These are phyloP conservation scores for Lentinus brumalis DNA, from an alignment of 768 basidiomycete species.

Conservation along the genomic window DNA sequence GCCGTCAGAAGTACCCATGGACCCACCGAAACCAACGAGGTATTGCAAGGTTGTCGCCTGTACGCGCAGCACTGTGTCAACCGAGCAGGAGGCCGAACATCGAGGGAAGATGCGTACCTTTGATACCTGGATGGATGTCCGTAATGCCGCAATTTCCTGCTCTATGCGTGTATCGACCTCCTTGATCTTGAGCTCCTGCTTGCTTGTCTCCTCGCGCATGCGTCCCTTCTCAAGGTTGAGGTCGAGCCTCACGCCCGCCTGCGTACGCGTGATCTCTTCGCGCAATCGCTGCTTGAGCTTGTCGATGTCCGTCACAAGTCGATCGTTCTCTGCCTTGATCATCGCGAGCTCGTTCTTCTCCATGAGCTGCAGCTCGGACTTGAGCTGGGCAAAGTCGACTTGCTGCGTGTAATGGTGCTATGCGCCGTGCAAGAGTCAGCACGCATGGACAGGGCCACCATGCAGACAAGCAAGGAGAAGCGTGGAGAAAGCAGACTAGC, in stretches of 20 bases:
- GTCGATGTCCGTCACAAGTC: slow-evolving; percentile 89
- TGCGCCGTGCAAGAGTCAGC: neutral
- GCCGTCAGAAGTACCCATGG: neutral
- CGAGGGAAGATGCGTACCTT: slow-evolving; percentile 52
- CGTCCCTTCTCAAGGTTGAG: slow-evolving; percentile 96
- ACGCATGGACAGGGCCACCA: neutral
- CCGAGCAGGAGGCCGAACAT: neutral
- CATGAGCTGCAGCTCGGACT: slow-evolving; percentile 93
- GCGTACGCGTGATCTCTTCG: slow-evolving; percentile 89
- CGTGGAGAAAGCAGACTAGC: too few relatives aligned
- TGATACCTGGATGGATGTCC: slow-evolving; percentile 82
- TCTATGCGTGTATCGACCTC: slow-evolving; percentile 98
- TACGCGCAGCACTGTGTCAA: neutral
- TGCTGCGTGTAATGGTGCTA: slow-evolving; percentile 93
- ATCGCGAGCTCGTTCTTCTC: slow-evolving; percentile 96
- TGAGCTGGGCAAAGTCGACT: slow-evolving; percentile 95
- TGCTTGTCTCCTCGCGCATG: slow-evolving; percentile 89
- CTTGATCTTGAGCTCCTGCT: slow-evolving; percentile 94
- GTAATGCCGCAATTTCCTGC: slow-evolving; percentile 86
- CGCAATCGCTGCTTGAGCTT: slow-evolving; percentile 91
- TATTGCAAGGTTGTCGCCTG: slow-evolving; percentile 87
- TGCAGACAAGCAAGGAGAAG: neutral
- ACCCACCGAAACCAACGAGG: slow-evolving; percentile 82
- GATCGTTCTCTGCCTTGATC: slow-evolving; percentile 95
- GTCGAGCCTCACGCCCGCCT: slow-evolving; percentile 91